phyloP scores from a whole-genome alignment of 805 yeast species.

The Sugiyamaella mastotermitis region DNA sequence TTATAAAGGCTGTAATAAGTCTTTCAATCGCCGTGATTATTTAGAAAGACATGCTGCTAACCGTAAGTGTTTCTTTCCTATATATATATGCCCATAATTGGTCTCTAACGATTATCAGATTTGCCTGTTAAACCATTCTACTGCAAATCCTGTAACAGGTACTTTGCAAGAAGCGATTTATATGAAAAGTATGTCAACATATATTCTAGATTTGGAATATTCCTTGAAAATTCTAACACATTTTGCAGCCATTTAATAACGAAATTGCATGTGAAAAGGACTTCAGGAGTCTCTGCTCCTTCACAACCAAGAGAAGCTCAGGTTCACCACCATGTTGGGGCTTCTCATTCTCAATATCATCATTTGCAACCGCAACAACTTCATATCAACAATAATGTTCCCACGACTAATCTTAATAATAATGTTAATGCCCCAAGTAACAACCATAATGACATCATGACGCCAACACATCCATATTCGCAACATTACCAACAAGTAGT shows the following conservation, averaged over 20 bases:
- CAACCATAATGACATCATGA: too few species aligned
- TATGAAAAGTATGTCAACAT: too few species aligned
- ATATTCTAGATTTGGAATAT: too few species aligned
- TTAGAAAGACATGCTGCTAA: constrained; percentile 33
- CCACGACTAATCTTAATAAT: too few species aligned
- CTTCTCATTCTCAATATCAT: too few species aligned
- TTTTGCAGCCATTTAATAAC: constrained; percentile 31
- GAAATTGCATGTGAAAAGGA: constrained; percentile 28
- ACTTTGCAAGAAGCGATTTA: constrained; percentile 30
- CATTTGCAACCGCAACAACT: too few species aligned
- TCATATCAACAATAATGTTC: too few species aligned
- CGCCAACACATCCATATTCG: too few species aligned
- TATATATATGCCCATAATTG: neutral
- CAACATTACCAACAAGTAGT: too few species aligned
- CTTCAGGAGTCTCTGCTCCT: constrained; percentile 7
- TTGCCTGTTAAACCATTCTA: constrained; percentile 30
- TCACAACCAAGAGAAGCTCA: constrained; percentile 1
- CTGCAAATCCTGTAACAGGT: constrained; percentile 30
- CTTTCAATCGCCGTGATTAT: constrained; percentile 32
- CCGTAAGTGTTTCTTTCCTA: constrained; percentile 16
- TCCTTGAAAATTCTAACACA: too few species aligned
- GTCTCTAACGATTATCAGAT: constrained; percentile 12
- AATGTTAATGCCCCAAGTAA: too few species aligned
- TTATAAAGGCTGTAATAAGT: constrained; percentile 29
- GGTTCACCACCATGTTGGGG: too few species aligned